Percentiles rank a stretch among this genome's conserved stretches.
Conservation (phyloP, 345 rosid genomes). For the Microthlaspi erraticum region DNA sequence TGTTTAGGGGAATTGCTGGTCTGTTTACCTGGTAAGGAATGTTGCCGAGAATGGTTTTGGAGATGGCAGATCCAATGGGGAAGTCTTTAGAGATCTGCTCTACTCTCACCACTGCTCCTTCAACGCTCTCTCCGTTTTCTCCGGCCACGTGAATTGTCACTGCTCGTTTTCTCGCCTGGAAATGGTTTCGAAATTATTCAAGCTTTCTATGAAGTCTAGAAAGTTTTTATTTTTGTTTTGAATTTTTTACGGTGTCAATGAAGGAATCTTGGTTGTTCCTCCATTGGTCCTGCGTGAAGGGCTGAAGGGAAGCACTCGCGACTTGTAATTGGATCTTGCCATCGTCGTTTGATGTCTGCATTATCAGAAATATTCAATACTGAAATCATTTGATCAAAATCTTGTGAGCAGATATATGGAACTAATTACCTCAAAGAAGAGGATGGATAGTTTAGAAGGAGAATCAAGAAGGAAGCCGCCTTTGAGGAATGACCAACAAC, state of each 20-base stretch:
- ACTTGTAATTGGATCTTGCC: conserved; percentile 47
- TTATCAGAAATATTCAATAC: neutral
- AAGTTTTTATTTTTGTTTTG: neutral
- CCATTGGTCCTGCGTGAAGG: conserved; percentile 79
- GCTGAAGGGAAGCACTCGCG: conserved; percentile 66
- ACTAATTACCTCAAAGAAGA: conserved; percentile 58
- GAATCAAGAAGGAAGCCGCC: conserved; percentile 77
- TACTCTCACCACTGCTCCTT: conserved; percentile 56
- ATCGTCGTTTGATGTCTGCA: conserved; percentile 51
- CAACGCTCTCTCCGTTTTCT: conserved; percentile 56
- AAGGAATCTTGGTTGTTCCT: conserved; percentile 60
- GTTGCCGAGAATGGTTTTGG: conserved; percentile 73
- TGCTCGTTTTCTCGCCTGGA: conserved; percentile 74
- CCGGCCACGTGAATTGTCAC: conserved; percentile 70
- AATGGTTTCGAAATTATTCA: too few species aligned
- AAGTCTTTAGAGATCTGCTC: conserved; percentile 77
- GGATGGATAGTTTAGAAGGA: conserved; percentile 52
- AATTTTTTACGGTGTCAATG: conserved; percentile 54
- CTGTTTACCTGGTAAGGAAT: conserved; percentile 63
- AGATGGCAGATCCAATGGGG: conserved; percentile 83
- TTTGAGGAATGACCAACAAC: conserved; percentile 97
- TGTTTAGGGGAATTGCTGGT: neutral
- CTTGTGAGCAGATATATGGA: neutral
- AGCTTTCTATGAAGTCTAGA: neutral
- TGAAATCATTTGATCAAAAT: neutral